Conservation (phyloP, 129 eudicot species). For the Sambucus nigra region DNA sequence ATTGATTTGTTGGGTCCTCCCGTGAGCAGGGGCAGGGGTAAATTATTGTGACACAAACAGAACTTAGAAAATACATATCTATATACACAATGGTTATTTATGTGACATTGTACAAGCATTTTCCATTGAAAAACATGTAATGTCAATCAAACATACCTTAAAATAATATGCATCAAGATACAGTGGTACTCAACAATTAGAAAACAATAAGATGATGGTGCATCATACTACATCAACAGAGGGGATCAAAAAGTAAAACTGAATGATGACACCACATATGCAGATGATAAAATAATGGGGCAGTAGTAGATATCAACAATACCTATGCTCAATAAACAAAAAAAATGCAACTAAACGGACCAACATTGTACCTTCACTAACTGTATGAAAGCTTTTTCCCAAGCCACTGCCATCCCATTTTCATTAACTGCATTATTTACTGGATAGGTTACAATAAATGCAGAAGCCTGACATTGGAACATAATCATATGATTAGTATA, state of each 20-base stretch:
- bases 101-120: too few species aligned
- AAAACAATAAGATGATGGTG: background rate
- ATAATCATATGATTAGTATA: background rate
- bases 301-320: background rate
- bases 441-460: conserved; percentile 59
- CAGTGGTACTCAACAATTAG: background rate
- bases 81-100: too few species aligned
- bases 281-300: too few species aligned
- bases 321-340: background rate
- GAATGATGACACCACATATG: background rate
- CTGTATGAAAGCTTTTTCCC: conserved; percentile 69
- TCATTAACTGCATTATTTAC: conserved; percentile 55
- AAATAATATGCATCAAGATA: background rate
- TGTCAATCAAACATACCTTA: too few species aligned
- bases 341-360: background rate
- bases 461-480: conserved; percentile 42
- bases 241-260: background rate
- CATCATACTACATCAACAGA: background rate
- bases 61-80: too few species aligned
- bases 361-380: conserved; percentile 51
- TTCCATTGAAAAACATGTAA: too few species aligned
- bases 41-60: too few species aligned
- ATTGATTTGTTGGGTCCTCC: too few species aligned
- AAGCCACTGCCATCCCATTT: conserved; percentile 50
- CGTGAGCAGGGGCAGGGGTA: too few species aligned